Percentiles rank a stretch among this genome's conserved stretches.
Evolutionary conservation across 2,329 filamentous ascomycete genomes (phyloP).

Genomic region (Nemania sp.): DNA sequence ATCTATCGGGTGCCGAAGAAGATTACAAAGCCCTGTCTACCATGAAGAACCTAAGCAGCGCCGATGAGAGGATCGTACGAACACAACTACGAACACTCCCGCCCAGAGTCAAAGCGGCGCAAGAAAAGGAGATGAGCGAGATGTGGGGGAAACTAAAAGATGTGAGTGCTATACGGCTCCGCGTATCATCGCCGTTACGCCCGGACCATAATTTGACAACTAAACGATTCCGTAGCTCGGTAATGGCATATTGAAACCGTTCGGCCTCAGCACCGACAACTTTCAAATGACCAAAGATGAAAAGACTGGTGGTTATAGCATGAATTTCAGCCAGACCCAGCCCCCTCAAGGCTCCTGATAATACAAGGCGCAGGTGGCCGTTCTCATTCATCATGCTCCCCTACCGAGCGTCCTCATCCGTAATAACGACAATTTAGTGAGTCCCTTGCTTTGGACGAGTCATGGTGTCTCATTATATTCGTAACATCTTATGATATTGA

Average conservation of each 20-base stretch:
- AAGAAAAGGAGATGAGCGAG: slow-evolving; percentile 86
- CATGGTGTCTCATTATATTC: neutral
- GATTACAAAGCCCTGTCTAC: slow-evolving; percentile 73
- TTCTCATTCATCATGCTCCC: neutral
- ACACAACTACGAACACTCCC: slow-evolving; percentile 69
- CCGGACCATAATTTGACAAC: neutral
- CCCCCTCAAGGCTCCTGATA: slow-evolving; percentile 21
- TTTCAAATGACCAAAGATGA: slow-evolving; percentile 94
- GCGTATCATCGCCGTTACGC: neutral
- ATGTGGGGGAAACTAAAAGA: slow-evolving; percentile 98
- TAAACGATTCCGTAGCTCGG: slow-evolving; percentile 62
- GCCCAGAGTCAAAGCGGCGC: slow-evolving; percentile 71
- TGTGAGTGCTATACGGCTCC: slow-evolving; percentile 46
- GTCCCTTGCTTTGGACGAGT: neutral
- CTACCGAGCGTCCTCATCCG: too few species aligned
- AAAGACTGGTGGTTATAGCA: slow-evolving; percentile 86
- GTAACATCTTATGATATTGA: neutral
- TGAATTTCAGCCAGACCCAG: slow-evolving; percentile 78
- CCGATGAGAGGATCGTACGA: slow-evolving; percentile 70
- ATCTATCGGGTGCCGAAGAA: slow-evolving; percentile 73
- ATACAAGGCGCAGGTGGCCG: neutral
- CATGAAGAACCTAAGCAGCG: slow-evolving; percentile 62
- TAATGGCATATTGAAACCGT: slow-evolving; percentile 88
- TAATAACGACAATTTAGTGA: neutral
- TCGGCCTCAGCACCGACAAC: slow-evolving; percentile 90